Conservation (phyloP, 495 filamentous ascomycete genomes). For the Xylaria venustula region DNA sequence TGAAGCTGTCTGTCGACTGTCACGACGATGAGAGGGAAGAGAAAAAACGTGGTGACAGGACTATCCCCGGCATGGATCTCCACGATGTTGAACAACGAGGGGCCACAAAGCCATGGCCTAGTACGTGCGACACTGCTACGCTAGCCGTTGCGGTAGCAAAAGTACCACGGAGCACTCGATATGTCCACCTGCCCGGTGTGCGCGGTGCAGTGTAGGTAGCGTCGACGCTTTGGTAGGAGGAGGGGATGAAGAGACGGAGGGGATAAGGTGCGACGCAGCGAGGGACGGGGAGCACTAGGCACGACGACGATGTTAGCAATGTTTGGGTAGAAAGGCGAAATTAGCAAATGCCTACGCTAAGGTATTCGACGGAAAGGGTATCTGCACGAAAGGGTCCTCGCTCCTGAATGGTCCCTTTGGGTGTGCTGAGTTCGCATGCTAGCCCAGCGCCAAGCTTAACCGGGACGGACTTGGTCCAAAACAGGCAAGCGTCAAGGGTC, state of each 20-base stretch:
- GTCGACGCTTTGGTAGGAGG: neutral
- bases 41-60: neutral
- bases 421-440: neutral
- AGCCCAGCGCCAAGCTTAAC: neutral
- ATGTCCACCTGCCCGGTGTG: no score
- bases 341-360: neutral
- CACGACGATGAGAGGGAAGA: conserved; percentile 11
- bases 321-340: neutral
- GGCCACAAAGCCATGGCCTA: neutral
- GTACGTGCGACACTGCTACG: neutral
- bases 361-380: neutral
- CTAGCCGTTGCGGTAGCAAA: neutral
- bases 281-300: no score
- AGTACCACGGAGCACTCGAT: no score
- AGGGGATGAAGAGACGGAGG: neutral
- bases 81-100: conserved; percentile 8
- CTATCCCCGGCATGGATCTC: neutral
- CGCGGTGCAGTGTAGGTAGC: no score
- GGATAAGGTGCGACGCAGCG: neutral
- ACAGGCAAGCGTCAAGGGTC: conserved; percentile 8
- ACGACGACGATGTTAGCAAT: no score
- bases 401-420: neutral
- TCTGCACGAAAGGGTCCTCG: conserved; percentile 2
- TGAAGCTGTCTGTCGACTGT: conserved; percentile 12
- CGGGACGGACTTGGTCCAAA: neutral